These are phyloP conservation scores for Balansia obtecta DNA, from an alignment of 2,329 filamentous ascomycete species.

Conservation along the genomic window DNA sequence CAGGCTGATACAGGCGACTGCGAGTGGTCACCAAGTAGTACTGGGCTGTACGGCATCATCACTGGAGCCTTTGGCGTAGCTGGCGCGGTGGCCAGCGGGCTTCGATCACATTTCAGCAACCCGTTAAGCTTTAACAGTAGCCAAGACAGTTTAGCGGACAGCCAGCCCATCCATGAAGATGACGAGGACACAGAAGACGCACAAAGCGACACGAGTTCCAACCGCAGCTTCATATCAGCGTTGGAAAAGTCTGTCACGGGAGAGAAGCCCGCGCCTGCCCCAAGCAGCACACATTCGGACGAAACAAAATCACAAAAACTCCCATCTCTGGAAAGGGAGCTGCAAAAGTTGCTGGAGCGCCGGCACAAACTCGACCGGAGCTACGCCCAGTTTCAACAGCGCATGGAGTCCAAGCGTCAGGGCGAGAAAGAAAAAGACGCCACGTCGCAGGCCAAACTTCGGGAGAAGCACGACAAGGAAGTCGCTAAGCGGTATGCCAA, in stretches of 20 bases:
- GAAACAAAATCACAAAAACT: conserved; percentile 22
- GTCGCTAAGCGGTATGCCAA: conserved; percentile 55
- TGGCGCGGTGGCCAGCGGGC: conserved; percentile 28
- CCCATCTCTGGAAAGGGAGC: conserved; percentile 42
- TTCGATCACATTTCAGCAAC: conserved; percentile 18
- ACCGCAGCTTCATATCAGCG: conserved; percentile 37
- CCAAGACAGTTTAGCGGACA: conserved; percentile 15
- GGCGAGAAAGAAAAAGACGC: conserved; percentile 39
- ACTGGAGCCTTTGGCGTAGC: conserved; percentile 39
- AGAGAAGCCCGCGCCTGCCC: conserved; percentile 11
- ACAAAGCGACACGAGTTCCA: conserved; percentile 32
- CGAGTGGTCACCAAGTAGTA: conserved; percentile 23
- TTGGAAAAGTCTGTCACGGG: conserved; percentile 23
- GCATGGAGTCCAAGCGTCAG: conserved; percentile 28
- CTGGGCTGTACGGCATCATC: conserved; percentile 44
- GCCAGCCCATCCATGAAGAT: conserved; percentile 13
- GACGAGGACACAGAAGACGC: conserved; percentile 17
- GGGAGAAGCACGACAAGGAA: conserved; percentile 51
- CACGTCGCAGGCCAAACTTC: conserved; percentile 40
- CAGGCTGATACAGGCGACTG: conserved; percentile 13
- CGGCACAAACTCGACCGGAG: conserved; percentile 52
- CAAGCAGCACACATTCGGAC: conserved; percentile 22
- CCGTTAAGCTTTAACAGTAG: conserved; percentile 15
- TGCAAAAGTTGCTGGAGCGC: conserved; percentile 49
- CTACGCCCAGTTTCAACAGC: conserved; percentile 41